These are phyloP conservation scores for Rhododendron kiyosumense DNA, from an alignment of 148 eudicot genomes.

Conservation along the genomic window DNA sequence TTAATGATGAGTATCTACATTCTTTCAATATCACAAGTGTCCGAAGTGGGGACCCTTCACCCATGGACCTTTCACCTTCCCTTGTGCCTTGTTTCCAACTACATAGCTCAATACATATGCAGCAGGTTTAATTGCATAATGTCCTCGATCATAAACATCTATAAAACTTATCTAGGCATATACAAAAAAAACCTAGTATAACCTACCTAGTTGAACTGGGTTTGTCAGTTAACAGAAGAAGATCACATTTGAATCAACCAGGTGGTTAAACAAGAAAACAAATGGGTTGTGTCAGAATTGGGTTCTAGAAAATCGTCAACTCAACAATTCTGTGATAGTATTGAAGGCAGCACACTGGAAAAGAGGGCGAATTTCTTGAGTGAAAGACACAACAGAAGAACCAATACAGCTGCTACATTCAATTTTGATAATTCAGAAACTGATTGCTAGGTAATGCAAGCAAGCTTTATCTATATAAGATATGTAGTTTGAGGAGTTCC, in stretches of 20 bases:
- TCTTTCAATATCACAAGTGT: neutral
- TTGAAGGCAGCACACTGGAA: neutral
- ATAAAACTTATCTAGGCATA: neutral
- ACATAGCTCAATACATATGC: neutral
- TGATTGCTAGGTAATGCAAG: neutral
- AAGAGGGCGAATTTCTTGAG: neutral
- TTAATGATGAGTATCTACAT: neutral
- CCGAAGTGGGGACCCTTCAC: neutral
- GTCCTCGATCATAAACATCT: neutral
- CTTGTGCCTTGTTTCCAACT: neutral
- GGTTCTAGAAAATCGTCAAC: neutral
- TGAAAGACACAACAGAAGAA: neutral
- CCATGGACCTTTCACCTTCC: neutral
- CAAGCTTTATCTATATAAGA: neutral
- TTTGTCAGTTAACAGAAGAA: neutral
- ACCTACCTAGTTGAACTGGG: neutral
- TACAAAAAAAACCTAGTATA: neutral
- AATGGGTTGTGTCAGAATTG: neutral
- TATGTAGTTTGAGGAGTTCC: neutral
- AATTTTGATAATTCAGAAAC: neutral
- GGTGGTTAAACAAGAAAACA: neutral
- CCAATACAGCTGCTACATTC: neutral
- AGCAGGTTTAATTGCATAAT: neutral
- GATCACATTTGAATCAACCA: neutral
- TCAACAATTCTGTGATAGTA: neutral